Percentiles rank a stretch among this genome's conserved stretches.
phyloP scores from a whole-genome alignment of 208 protist genomes.

The Zelonia costaricensis region DNA sequence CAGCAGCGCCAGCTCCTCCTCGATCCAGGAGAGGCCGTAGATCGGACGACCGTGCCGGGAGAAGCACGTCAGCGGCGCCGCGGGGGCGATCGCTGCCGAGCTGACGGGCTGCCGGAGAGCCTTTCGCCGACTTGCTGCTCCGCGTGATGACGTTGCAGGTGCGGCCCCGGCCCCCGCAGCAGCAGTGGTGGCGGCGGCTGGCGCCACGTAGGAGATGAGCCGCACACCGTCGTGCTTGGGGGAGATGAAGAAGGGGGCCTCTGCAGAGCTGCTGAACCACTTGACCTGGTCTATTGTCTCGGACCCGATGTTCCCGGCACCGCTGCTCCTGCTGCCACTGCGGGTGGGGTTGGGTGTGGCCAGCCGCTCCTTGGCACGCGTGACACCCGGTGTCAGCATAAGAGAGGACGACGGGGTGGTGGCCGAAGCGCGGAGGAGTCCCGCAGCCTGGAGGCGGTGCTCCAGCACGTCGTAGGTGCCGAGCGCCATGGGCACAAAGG shows the following conservation, averaged over 20 bases:
- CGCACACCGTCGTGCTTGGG: slow-evolving; percentile 89
- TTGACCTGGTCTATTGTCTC: slow-evolving; percentile 17
- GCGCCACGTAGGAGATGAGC: slow-evolving; percentile 67
- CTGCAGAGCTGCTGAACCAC: slow-evolving; percentile 32
- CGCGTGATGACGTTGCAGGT: neutral
- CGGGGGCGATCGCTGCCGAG: no score
- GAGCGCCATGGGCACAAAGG: slow-evolving; percentile 89
- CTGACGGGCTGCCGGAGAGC: no score
- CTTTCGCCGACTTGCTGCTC: no score
- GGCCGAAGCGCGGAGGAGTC: neutral
- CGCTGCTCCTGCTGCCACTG: neutral
- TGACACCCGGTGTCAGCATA: neutral
- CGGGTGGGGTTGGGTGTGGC: neutral
- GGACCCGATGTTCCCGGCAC: neutral
- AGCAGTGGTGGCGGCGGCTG: neutral
- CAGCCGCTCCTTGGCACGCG: neutral
- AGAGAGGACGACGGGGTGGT: neutral
- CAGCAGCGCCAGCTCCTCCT: slow-evolving; percentile 77
- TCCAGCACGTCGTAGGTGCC: slow-evolving; percentile 69
- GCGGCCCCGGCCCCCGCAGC: no score
- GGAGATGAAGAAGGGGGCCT: slow-evolving; percentile 77
- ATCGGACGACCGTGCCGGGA: slow-evolving; percentile 80
- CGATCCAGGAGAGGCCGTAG: slow-evolving; percentile 83
- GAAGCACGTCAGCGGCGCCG: slow-evolving; percentile 58
- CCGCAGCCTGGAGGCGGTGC: slow-evolving; percentile 18